phyloP scores from a whole-genome alignment of 495 filamentous ascomycete species.

The Emericellopsis terricola region DNA sequence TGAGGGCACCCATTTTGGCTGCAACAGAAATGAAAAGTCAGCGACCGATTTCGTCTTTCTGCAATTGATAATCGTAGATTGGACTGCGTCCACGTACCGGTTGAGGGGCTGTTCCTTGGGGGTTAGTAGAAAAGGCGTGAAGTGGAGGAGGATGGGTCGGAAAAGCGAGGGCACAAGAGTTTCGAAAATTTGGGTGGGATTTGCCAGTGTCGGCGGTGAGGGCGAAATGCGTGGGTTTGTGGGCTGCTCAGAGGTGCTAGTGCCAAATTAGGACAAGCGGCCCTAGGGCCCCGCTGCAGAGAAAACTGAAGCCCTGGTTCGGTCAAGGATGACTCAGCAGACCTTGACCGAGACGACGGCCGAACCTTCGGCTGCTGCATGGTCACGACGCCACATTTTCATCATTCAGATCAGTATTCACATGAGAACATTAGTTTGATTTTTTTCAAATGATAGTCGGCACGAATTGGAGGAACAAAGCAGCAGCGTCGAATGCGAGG shows the following conservation, averaged over 20 bases:
- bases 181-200: slow-evolving; percentile 1
- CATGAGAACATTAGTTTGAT: too few species aligned
- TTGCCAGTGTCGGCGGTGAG: slow-evolving; percentile 1
- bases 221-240: slow-evolving; percentile 2
- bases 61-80: too few species aligned
- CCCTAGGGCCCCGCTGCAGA: not conserved
- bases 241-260: slow-evolving; percentile 3
- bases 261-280: slow-evolving; percentile 1
- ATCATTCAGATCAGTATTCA: too few species aligned
- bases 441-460: too few species aligned
- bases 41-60: too few species aligned
- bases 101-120: slow-evolving; percentile 9
- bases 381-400: too few species aligned
- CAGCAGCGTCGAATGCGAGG: too few species aligned
- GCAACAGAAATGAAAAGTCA: slow-evolving; percentile 8
- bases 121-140: slow-evolving; percentile 3
- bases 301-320: not conserved
- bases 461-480: too few species aligned
- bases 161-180: not conserved
- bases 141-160: not conserved
- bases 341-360: too few species aligned
- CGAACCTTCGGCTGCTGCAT: too few species aligned
- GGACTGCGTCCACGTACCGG: slow-evolving; percentile 16
- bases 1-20: slow-evolving; percentile 77
- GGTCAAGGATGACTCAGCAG: slow-evolving; percentile 1